Base-by-base conservation (phyloP, 306 rosid genomes). In the Lathyrus tuberosus region DNA sequence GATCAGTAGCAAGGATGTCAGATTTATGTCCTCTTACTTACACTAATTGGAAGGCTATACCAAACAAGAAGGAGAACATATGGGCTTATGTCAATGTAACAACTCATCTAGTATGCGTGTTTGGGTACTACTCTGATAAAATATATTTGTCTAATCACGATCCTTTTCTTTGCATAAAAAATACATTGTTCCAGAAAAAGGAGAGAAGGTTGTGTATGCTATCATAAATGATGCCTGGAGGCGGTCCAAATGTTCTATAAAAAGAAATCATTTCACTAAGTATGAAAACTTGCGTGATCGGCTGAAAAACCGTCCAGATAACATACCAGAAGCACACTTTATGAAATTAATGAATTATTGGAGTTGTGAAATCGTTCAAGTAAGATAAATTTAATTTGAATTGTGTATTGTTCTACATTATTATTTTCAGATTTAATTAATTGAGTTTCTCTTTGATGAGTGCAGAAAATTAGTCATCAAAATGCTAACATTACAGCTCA, bases 1-100 rank as follows among this genome's bases (percentile, higher is more conserved):
- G 60, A 48, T 48, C 72, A 17, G 3, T 67, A 17, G 61, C 60
- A 48, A 17, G 72, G 14, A 67, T 24, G 38, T 33, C 60, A 49
- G 60, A 67, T 31, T 33, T 49, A 17, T 51, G 35, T 33, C 62
- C 72, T 18, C 62, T 67, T 17, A 49, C 6, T 49, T 67, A 35
- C 72, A 49, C 72, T 67, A 67, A 51, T 10, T 67, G 72, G 72
- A 49, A 67, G 72, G 61, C 60, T 31, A 6, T 67, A 67, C 60
- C 46, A 16, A 43, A 47, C 6, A 48, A 67, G n/a, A n/a, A n/a
- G 20, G 20, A 42, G 11, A 62, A 38, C 6, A 65, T 53, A 38
- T 53, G 53, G 64, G 33, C n/a, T 13, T 69, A 68, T 31, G 62
- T 68, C 72, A 35, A 48, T 9, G 60, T 67, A 67, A n/a, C n/a